These are phyloP conservation scores for Aspergillus hiratsukae DNA, from an alignment of 2,329 filamentous ascomycete genomes.

Conservation along the genomic window DNA sequence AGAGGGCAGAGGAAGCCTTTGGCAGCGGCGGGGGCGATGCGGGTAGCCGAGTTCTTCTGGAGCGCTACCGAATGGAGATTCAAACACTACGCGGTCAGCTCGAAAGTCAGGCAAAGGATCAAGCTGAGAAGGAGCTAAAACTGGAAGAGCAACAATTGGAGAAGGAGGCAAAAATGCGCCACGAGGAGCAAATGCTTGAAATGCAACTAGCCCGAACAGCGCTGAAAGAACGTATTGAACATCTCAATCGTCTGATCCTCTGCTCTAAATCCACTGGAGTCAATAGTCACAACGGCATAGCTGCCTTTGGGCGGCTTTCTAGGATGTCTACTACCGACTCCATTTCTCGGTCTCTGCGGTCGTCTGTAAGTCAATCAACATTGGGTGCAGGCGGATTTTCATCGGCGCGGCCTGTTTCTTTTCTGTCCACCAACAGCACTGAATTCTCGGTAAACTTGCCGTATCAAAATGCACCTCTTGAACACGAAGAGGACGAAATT, in stretches of 20 bases:
- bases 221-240: slow-evolving; percentile 93
- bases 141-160: slow-evolving; percentile 71
- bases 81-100: slow-evolving; percentile 74
- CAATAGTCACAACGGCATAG: slow-evolving; percentile 70
- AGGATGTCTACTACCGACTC: slow-evolving; percentile 52
- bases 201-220: slow-evolving; percentile 97
- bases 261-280: slow-evolving; percentile 95
- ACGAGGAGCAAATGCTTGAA: slow-evolving; percentile 96
- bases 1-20: slow-evolving; percentile 85
- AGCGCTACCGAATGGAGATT: slow-evolving; percentile 93
- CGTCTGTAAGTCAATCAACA: slow-evolving; percentile 64
- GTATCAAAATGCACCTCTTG: slow-evolving; percentile 29
- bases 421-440: slow-evolving; percentile 55
- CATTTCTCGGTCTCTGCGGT: slow-evolving; percentile 56
- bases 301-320: slow-evolving; percentile 61
- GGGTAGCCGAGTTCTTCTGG: slow-evolving; percentile 78
- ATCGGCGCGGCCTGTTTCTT: slow-evolving; percentile 62
- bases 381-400: slow-evolving; percentile 44
- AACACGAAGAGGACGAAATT: slow-evolving; percentile 60
- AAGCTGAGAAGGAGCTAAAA: slow-evolving; percentile 57
- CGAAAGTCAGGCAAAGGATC: slow-evolving; percentile 70
- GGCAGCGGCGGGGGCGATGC: slow-evolving; percentile 73
- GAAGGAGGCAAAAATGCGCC: slow-evolving; percentile 75
- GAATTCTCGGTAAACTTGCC: slow-evolving; percentile 28
- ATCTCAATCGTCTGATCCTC: slow-evolving; percentile 89